Percentiles rank a stretch among this genome's conserved stretches.
Conservation (phyloP, 164 flowering plant species). For the Magnolia changhungtana region DNA sequence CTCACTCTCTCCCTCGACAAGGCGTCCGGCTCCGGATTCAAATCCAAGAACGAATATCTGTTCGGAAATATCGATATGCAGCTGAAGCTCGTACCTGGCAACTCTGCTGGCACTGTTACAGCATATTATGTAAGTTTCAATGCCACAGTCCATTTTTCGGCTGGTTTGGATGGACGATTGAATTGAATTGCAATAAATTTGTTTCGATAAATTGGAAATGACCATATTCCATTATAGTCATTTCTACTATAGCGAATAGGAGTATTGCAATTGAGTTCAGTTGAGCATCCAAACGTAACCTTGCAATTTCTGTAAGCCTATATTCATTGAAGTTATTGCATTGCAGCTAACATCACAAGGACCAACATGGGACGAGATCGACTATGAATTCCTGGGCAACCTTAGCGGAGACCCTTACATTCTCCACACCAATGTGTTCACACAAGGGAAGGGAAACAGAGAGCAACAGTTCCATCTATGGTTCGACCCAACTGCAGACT, state of each 20-base stretch:
- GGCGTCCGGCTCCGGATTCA: slow-evolving; percentile 32
- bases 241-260: neutral
- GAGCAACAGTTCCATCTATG: slow-evolving; percentile 22
- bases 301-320: neutral
- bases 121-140: slow-evolving; percentile 10
- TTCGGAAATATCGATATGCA: slow-evolving; percentile 15
- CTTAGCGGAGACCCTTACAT: slow-evolving; percentile 15
- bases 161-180: neutral
- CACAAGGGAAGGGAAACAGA: slow-evolving; percentile 15
- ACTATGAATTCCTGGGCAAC: slow-evolving; percentile 19
- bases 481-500: slow-evolving; percentile 12
- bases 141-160: neutral
- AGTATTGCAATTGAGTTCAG: neutral
- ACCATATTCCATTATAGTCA: too few relatives aligned
- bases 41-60: slow-evolving; percentile 28
- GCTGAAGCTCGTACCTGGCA: slow-evolving; percentile 11
- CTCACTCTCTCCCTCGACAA: slow-evolving; percentile 32
- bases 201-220: too few relatives aligned
- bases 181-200: neutral
- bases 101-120: slow-evolving; percentile 20
- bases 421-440: slow-evolving; percentile 18
- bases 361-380: slow-evolving; percentile 13
- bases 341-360: slow-evolving; percentile 14
- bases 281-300: too few relatives aligned
- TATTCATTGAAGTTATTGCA: neutral